Evolutionary conservation across 192 early-diverging fungal species (phyloP).

Genomic region (Coemansia sp.): DNA sequence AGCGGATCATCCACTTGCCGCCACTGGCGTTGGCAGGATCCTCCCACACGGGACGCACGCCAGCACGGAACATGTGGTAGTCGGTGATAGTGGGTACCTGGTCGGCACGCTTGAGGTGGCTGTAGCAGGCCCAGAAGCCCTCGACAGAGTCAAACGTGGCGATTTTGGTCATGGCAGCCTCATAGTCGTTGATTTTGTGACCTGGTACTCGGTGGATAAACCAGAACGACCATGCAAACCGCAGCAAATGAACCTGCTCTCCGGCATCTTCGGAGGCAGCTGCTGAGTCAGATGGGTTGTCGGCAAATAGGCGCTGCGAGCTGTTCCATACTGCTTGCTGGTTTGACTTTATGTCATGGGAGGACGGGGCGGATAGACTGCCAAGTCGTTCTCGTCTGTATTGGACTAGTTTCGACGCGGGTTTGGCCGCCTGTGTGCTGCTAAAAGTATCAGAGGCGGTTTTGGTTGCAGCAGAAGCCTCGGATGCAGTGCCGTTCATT

Average conservation of each 20-base stretch:
- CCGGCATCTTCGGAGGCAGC: too few species aligned
- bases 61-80: constrained; percentile 90
- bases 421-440: too few species aligned
- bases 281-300: too few species aligned
- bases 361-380: too few species aligned
- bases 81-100: constrained; percentile 84
- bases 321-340: too few species aligned
- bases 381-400: too few species aligned
- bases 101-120: constrained; percentile 75
- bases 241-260: constrained; percentile 60
- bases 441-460: too few species aligned
- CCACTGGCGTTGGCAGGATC: constrained; percentile 80
- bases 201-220: constrained; percentile 90
- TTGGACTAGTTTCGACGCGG: too few species aligned
- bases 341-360: too few species aligned
- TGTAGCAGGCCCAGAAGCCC: constrained; percentile 77
- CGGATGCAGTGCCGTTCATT: too few species aligned
- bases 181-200: constrained; percentile 85
- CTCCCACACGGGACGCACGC: constrained; percentile 95
- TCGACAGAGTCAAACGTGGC: constrained; percentile 78
- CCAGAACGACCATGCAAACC: constrained; percentile 87
- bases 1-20: constrained; percentile 93
- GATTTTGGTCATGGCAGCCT: constrained; percentile 80
- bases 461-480: too few species aligned
- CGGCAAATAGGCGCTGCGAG: too few species aligned